These are phyloP conservation scores for Tuber calosporum DNA, from an alignment of 495 filamentous ascomycete genomes.

Conservation along the genomic window DNA sequence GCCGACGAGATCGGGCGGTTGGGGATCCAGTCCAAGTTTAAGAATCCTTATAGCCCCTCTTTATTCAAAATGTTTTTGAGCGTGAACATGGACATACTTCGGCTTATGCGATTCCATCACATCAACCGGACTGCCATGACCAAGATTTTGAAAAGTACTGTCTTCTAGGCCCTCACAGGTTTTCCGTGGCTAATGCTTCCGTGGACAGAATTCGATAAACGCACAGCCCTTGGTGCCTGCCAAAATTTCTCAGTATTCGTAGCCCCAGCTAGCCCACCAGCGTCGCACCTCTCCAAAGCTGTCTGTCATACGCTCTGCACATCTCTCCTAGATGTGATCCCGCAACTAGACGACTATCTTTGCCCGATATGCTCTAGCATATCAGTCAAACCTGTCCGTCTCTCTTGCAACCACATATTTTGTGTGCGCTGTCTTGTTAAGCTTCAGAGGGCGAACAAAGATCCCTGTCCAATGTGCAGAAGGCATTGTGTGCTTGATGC, in stretches of 20 bases:
- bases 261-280: conserved; percentile 48
- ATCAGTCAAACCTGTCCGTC: conserved; percentile 58
- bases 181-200: conserved; percentile 11
- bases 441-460: conserved; percentile 56
- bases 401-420: conserved; percentile 60
- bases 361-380: conserved; percentile 67
- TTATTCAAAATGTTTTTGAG: conserved; percentile 57
- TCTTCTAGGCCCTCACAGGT: background rate
- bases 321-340: conserved; percentile 58
- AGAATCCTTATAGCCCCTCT: conserved; percentile 50
- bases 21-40: conserved; percentile 52
- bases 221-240: conserved; percentile 58
- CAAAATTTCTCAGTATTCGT: conserved; percentile 50
- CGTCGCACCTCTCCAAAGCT: conserved; percentile 55
- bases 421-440: conserved; percentile 67
- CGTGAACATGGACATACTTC: conserved; percentile 59
- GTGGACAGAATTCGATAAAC: conserved; percentile 66
- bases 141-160: conserved; percentile 69
- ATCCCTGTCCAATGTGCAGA: conserved; percentile 61
- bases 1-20: conserved; percentile 51
- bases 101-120: conserved; percentile 64
- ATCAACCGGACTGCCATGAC: conserved; percentile 61
- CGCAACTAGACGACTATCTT: conserved; percentile 63
- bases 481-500: conserved; percentile 55
- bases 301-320: conserved; percentile 59